Percentiles rank a stretch among this genome's conserved stretches.
Evolutionary conservation across 345 rosid species (phyloP).

Genomic region (Jatropha curcas): DNA sequence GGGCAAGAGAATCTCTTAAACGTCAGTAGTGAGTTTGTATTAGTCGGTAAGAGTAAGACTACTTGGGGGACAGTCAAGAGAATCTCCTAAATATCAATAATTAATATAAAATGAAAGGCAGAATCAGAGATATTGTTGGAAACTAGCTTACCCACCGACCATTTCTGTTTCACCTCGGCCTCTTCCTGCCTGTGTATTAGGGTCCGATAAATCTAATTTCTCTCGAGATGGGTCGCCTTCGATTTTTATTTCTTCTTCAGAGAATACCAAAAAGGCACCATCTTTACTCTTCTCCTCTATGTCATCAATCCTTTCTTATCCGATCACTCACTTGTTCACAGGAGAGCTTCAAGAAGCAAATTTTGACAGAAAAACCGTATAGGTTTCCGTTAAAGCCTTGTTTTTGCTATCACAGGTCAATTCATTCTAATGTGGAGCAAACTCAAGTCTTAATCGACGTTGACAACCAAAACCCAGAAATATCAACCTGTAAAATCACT

Average conservation of each 20-base stretch:
- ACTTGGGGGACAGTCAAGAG: no score
- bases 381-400: conserved; percentile 22
- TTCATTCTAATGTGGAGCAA: conserved; percentile 25
- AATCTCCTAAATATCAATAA: no score
- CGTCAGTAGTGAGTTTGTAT: no score
- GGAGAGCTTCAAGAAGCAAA: conserved; percentile 8
- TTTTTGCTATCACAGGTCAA: conserved; percentile 16
- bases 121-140: no score
- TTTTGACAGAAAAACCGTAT: neutral
- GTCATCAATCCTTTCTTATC: neutral
- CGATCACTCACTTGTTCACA: conserved; percentile 6
- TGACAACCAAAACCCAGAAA: conserved; percentile 27
- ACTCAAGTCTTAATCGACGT: conserved; percentile 4
- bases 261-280: conserved; percentile 16
- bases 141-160: no score
- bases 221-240: conserved; percentile 38
- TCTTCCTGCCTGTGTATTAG: neutral
- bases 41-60: no score
- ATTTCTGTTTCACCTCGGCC: neutral
- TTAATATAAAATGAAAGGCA: no score
- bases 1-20: no score
- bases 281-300: conserved; percentile 10
- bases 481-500: conserved; percentile 23
- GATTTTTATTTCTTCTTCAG: conserved; percentile 20
- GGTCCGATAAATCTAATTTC: neutral